Conservation (phyloP, 1,139 yeast species). For the Zygoascus sp. region DNA sequence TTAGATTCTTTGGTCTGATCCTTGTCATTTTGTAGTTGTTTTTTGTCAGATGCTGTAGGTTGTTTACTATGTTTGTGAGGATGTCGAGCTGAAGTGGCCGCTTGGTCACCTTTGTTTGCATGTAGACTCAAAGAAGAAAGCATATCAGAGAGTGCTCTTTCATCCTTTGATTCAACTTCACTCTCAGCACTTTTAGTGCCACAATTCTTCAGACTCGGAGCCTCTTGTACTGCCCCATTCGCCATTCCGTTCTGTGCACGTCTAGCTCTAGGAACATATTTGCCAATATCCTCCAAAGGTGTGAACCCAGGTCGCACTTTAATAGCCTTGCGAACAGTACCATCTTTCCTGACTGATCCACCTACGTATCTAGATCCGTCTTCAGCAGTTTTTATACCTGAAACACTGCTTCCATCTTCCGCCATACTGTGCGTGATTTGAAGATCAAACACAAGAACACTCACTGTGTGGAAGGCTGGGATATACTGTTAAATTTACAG, state of each 20-base stretch:
- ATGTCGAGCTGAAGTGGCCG: no score
- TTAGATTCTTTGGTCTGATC: no score
- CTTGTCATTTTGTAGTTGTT: no score
- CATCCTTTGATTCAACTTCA: no score
- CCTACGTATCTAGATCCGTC: conserved; percentile 30
- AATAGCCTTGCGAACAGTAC: conserved; percentile 35
- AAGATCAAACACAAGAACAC: neutral
- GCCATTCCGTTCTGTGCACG: neutral
- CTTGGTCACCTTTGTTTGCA: no score
- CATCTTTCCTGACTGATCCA: conserved; percentile 38
- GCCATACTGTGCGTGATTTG: neutral
- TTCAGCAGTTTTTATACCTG: conserved; percentile 19
- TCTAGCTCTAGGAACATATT: conserved; percentile 29
- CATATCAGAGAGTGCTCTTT: no score
- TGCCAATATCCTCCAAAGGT: conserved; percentile 38
- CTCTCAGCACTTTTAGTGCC: no score
- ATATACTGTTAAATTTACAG: no score
- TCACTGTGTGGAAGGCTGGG: no score
- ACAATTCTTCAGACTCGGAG: neutral
- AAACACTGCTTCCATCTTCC: conserved; percentile 7
- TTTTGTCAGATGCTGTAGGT: neutral
- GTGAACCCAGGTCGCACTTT: conserved; percentile 40
- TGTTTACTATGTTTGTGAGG: no score
- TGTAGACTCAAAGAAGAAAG: no score
- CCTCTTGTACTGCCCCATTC: neutral